Evolutionary conservation across 2,329 filamentous ascomycete species (phyloP), one percentile per base, ranked within the genome.

Genomic region (Ophiostoma ulmi): DNA sequence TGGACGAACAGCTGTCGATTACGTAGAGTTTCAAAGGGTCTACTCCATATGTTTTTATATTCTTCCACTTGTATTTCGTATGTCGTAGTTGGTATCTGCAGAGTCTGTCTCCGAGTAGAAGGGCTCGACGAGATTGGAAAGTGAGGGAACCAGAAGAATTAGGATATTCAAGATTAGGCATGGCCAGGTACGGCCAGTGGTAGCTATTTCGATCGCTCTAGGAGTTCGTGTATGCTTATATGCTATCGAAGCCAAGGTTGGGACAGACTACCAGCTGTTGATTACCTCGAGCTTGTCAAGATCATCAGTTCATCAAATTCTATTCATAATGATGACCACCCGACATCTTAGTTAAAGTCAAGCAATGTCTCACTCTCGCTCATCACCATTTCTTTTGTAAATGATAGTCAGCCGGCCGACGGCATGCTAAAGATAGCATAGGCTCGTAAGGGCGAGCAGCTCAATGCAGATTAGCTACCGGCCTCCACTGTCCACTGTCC

Each of bases 51-150:
- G 8, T 17, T 6, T 48, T 20, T 31, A 22, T 58, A 4, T 58
- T 58, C 52, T 58, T 58, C 52, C 22, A 58, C 52, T 58, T 58
- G 52, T 58, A 58, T 11, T 55, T 26, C n/a, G 52, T 26, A 58
- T 58, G 52, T 31, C 52, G 52, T 58, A 58, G n/a, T 58, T 58
- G 11, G n/a, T 31, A 58, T 48, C 44, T 48, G 17, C 44, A 44
- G 41, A 39, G 13, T 44, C 7, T 8, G 20, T 7, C 17, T 48
- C 44, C 14, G 48, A 22, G 48, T 48, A 17, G 14, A 6, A 4
- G 44, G 11, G 44, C 39, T 48, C 44, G 44, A n/a, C 20, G n/a
- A 58, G 52, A 58, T 26, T n/a, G 52, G 52, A 58, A 26, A 58
- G n/a, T n/a, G 48, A 3, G 31, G 31, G 31, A 31, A 31, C 31